Conservation (phyloP, 495 filamentous ascomycete genomes). For the Daldinia childiae region DNA sequence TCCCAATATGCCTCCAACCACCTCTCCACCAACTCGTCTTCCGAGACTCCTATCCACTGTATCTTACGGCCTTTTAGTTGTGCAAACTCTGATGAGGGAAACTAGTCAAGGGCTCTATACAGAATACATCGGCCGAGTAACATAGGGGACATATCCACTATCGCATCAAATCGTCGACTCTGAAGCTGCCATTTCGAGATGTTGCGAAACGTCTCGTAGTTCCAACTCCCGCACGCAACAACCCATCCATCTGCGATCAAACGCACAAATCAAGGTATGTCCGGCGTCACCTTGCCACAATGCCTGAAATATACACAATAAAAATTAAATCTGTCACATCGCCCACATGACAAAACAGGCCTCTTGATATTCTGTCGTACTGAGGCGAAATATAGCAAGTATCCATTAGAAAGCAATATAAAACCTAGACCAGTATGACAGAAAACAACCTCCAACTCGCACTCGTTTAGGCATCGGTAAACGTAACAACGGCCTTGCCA, state of each 20-base stretch:
- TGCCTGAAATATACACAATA: constrained; percentile 49
- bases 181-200: constrained; percentile 19
- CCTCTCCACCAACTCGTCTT: constrained; percentile 17
- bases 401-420: constrained; percentile 48
- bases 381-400: constrained; percentile 42
- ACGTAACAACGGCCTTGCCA: constrained; percentile 50
- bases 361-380: constrained; percentile 33
- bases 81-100: constrained; percentile 9
- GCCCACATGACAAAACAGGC: constrained; percentile 30
- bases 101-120: constrained; percentile 17
- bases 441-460: constrained; percentile 30
- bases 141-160: constrained; percentile 18
- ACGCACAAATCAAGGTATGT: background rate
- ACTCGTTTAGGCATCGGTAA: constrained; percentile 42
- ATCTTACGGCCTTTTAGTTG: constrained; percentile 11
- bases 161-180: constrained; percentile 23
- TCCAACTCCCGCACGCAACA: constrained; percentile 15
- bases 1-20: constrained; percentile 14
- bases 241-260: constrained; percentile 1
- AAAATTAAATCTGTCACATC: constrained; percentile 46
- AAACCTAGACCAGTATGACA: constrained; percentile 39
- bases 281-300: constrained; percentile 26
- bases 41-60: constrained; percentile 29
- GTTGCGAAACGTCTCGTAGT: constrained; percentile 25
- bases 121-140: constrained; percentile 14